Evolutionary conservation across 352 stramenopile genomes (phyloP).

Genomic region (Phytophthora sp.): DNA sequence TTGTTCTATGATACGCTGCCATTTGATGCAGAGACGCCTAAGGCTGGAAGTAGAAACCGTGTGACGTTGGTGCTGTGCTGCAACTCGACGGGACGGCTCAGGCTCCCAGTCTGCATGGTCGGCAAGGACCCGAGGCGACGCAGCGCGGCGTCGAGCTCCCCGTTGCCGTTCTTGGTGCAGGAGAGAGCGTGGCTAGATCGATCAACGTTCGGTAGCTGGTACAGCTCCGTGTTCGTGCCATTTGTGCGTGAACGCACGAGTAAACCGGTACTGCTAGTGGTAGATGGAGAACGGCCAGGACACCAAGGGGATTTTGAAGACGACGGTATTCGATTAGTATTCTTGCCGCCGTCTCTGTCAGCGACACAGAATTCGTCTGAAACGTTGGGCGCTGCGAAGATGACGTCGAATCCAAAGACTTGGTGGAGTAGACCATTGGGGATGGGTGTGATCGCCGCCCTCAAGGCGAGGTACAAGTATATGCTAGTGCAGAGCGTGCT

Average conservation of each 20-base stretch:
- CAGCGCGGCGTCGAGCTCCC: background rate
- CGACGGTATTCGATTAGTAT: constrained; percentile 25
- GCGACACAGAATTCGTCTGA: background rate
- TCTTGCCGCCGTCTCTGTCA: constrained; percentile 11
- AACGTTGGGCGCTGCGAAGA: background rate
- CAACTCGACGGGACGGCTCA: constrained; percentile 33
- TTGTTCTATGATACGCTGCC: constrained; percentile 39
- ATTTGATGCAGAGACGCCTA: constrained; percentile 1
- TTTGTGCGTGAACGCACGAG: constrained; percentile 30
- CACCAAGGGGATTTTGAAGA: constrained; percentile 42
- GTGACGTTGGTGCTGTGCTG: constrained; percentile 37
- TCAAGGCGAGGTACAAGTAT: constrained; percentile 35
- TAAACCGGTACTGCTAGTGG: constrained; percentile 34
- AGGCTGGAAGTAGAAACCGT: background rate
- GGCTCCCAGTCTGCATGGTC: constrained; percentile 27
- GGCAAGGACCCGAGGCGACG: constrained; percentile 15
- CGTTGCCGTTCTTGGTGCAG: constrained; percentile 31
- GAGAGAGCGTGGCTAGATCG: constrained; percentile 40
- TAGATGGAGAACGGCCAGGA: constrained; percentile 31
- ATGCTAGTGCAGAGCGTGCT: constrained; percentile 30
- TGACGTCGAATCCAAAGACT: background rate
- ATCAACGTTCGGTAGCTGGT: constrained; percentile 34
- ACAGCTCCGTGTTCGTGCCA: constrained; percentile 30
- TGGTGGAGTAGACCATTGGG: constrained; percentile 26
- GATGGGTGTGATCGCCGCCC: constrained; percentile 21